Base-by-base conservation (phyloP, 257 asterid genomes). In the Perilla frutescens region DNA sequence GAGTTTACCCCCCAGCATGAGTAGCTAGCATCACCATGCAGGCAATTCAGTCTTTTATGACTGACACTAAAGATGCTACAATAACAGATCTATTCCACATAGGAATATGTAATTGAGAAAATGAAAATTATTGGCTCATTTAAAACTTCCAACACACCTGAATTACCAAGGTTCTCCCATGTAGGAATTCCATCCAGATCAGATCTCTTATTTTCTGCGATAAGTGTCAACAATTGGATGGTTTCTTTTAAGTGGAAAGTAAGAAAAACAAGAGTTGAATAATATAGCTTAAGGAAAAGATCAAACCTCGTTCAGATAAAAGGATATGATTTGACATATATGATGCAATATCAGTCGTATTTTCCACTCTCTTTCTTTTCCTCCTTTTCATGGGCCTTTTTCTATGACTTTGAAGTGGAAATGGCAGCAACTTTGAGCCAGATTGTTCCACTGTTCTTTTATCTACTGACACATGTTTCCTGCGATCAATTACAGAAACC, bases 291-390 rank as follows among this genome's bases (percentile, higher is more conserved):
- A 31, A 58, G 73, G 71, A 72, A 50, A 81, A 68, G 59, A 66
- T 0, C 73, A 50, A 63, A 91, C 97, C 97, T 53, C 80, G 84
- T 71, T 83, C 85, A 8, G 91, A 85, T 78, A 90, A 90, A 76
- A 90, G 88, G 81, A 85, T 68, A 78, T 90, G 98, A 58, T 74
- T 86, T 20, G 96, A 83, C 87, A 90, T 89, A 74, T 82, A 88
- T 62, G 88, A 71, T 50, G 80, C 74, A 43, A 77, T 58, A 81
- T 89, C 90, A 44, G 86, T 79, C 57, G 84, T 74, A 47, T 67
- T 77, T 82, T 93, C 97, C 55, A 84, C 86, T 81, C 81, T 84
- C 83, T 89, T 89, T 82, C 98, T 83, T 71, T 83, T 89, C 58
- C 86, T 87, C 84, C 97, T 87, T 86, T 78, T 87, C 79, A 90